These are phyloP conservation scores for Usnea hakonensis DNA, from an alignment of 495 filamentous ascomycete species.

Conservation along the genomic window DNA sequence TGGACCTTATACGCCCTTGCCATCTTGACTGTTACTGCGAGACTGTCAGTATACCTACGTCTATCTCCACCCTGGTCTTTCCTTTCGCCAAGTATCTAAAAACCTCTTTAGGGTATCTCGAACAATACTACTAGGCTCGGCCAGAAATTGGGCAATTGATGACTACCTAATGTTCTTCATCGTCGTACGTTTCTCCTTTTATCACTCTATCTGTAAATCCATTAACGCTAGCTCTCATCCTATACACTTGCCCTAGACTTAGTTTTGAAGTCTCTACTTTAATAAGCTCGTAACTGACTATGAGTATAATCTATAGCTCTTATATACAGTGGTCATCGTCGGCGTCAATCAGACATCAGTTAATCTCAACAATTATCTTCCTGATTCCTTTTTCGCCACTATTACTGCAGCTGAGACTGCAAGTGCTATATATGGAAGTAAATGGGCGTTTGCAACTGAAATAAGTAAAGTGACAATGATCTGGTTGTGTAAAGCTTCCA, in stretches of 20 bases:
- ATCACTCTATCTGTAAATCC: too few relatives aligned
- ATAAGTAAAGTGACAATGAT: constrained; percentile 36
- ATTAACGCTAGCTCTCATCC: neutral
- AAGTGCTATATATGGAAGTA: constrained; percentile 44
- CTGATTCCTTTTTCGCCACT: constrained; percentile 35
- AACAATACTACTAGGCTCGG: constrained; percentile 36
- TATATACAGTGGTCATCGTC: constrained; percentile 43
- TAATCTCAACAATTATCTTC: constrained; percentile 47
- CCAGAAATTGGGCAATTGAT: constrained; percentile 42
- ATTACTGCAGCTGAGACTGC: constrained; percentile 41
- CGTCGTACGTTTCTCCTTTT: constrained; percentile 31
- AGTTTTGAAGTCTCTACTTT: neutral
- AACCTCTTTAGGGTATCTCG: constrained; percentile 25
- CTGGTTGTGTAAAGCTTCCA: constrained; percentile 48
- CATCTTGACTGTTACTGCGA: constrained; percentile 9
- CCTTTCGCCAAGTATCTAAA: neutral
- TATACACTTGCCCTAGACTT: neutral
- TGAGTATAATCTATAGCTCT: neutral
- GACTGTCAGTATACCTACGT: constrained; percentile 12
- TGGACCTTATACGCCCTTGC: constrained; percentile 19
- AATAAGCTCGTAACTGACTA: neutral
- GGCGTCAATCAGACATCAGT: constrained; percentile 43
- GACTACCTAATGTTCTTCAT: constrained; percentile 50
- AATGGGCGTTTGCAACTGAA: constrained; percentile 46
- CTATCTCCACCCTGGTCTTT: neutral